A percentile compares a stretch with the other conserved stretches of the same genome.
These are phyloP conservation scores for Mycosphaerella arachidis DNA, from an alignment of 2,329 filamentous ascomycete species.

Conservation along the genomic window DNA sequence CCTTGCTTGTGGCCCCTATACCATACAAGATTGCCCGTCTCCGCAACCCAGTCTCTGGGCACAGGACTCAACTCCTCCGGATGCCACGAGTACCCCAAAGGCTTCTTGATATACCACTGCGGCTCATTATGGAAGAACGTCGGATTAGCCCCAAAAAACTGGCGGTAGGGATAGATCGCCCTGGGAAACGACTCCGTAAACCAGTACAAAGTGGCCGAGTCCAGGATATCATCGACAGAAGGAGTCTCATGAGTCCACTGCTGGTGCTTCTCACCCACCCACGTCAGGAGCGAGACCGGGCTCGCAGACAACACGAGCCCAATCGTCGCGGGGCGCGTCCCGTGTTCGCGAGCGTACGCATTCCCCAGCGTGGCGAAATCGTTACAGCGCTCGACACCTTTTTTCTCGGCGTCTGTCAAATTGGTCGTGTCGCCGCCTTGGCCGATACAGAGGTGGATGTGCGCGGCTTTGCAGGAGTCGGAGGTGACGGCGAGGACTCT, in stretches of 20 bases:
- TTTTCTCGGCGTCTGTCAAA: constrained; percentile 20
- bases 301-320: constrained; percentile 50
- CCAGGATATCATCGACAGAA: constrained; percentile 42
- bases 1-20: constrained; percentile 37
- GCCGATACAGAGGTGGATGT: constrained; percentile 22
- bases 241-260: constrained; percentile 49
- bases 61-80: constrained; percentile 40
- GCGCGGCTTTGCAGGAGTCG: constrained; percentile 46
- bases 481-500: constrained; percentile 41
- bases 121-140: constrained; percentile 26
- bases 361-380: constrained; percentile 35
- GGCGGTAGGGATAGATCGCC: constrained; percentile 48
- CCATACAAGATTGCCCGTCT: constrained; percentile 38
- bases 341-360: constrained; percentile 52
- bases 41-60: constrained; percentile 36
- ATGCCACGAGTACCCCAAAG: constrained; percentile 43
- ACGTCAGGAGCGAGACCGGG: constrained; percentile 53
- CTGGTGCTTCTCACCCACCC: constrained; percentile 56
- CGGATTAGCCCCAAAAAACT: constrained; percentile 25
- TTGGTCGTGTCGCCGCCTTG: constrained; percentile 5
- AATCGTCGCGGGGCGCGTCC: constrained; percentile 52
- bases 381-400: constrained; percentile 19
- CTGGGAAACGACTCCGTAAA: constrained; percentile 41
- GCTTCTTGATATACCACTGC: constrained; percentile 34
- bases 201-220: constrained; percentile 53